Evolutionary conservation across 2,329 filamentous ascomycete genomes (phyloP), one percentile per base, ranked within the genome.

Genomic region (Pyrenophora teres): DNA sequence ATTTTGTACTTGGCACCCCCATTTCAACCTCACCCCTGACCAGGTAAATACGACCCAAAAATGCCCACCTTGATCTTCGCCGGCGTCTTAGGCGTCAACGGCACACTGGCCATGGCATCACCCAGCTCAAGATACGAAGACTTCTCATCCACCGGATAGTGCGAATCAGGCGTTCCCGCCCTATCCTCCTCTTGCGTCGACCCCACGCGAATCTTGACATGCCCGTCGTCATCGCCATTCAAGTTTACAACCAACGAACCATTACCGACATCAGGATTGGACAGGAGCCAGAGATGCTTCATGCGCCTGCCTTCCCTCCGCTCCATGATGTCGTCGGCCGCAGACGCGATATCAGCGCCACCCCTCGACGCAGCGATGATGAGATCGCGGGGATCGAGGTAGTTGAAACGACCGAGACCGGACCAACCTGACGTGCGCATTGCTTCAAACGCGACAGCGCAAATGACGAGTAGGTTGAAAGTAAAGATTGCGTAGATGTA

Each of bases 401-500:
- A 68, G 40, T 69, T 64, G 50, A 68, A 71, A 36, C 54, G 51
- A 9, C 62, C 55, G 16, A 71, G 54, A 3, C 9, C 27, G 13
- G 39, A 41, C 68, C 68, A 71, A 23, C 56, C 65, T 2, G 50
- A 43, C 8, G 65, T 71, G 7, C 66, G 58, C 9, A 61, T 33
- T 0, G 57, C 56, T 43, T 71, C 65, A 10, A 44, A 54, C n/a
- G 59, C 25, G n/a, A 68, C 63, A 2, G 59, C 56, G 10, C 65
- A 23, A 18, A 70, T 54, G 40, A 69, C 52, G 46, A 62, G 25
- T 2, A 63, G 39, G 40, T 70, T 71, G 23, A 71, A 56, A 1
- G 31, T 46, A 46, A 70, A 69, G 25, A 69, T 59, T 19, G 64
- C 49, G 56, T 70, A 70, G 31, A 70, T 64, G 54, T 67, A 70